Evolutionary conservation across 2,329 filamentous ascomycete genomes (phyloP), one percentile per base, ranked within the genome.

Genomic region (Aspergillus novofumigatus): DNA sequence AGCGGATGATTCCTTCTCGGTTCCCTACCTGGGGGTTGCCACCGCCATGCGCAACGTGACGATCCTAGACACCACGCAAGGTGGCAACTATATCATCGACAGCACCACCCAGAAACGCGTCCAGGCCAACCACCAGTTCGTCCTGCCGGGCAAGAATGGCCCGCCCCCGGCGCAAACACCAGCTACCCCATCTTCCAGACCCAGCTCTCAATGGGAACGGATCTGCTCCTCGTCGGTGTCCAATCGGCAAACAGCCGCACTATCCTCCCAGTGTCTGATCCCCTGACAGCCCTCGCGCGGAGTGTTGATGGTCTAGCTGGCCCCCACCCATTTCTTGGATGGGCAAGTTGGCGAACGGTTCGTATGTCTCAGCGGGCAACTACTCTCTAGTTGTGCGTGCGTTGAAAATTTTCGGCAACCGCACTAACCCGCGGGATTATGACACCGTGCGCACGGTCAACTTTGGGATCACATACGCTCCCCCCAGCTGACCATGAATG

Each of bases 11-110:
- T 68, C 67, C 21, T 28, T 28, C 26, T 28, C 26, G 26, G 58
- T 72, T 8, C 69, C 71, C 5, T 73, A 73, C 58, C 61, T 69
- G 26, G 71, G 71, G 10, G 63, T 69, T n/a, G 68, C 63, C 17
- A 57, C 59, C 20, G 53, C 53, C 11, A 60, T 65, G 58, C 58
- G 58, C 38, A 58, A 62, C 38, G 54, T 61, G n/a, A 59, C 61
- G 11, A 55, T 61, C 48, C 52, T 63, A 1, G 54, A 66, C 38
- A 28, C 26, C 26, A 28, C 26, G 26, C 26, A 28, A 8, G 26
- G 26, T 28, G 6, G 7, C 26, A 28, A 28, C 26, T 28, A 28
- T 28, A 1, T 28, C 26, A 28, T 28, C 26, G 26, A 28, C 26
- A 28, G 26, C 26, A 28, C 7, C 7, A 28, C 26, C 26, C 7